Evolutionary conservation across 352 stramenopile species (phyloP).

Genomic region (Pythium dissotocum): DNA sequence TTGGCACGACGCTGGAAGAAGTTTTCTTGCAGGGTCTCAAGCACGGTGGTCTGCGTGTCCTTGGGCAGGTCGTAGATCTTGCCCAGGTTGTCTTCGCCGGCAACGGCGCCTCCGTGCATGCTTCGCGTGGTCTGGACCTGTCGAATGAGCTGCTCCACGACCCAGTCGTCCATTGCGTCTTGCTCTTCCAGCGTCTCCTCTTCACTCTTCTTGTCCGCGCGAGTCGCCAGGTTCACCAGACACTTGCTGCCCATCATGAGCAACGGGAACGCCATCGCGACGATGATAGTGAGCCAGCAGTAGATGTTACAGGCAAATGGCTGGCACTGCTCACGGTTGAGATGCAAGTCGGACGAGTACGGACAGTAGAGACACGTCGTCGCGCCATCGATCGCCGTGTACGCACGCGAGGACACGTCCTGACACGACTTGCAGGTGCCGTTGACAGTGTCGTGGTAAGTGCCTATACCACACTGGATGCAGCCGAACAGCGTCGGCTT

Average conservation of each 20-base stretch:
- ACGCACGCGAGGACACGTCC: conserved; percentile 49
- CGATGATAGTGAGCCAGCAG: conserved; percentile 65
- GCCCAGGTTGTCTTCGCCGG: background rate
- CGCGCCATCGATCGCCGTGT: conserved; percentile 52
- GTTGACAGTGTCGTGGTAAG: conserved; percentile 53
- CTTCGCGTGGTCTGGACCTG: conserved; percentile 39
- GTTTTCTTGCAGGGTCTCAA: conserved; percentile 61
- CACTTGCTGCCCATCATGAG: conserved; percentile 60
- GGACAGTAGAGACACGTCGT: conserved; percentile 59
- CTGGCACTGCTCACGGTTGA: conserved; percentile 38
- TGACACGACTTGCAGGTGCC: conserved; percentile 43
- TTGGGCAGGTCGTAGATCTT: conserved; percentile 61
- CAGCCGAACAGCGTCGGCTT: conserved; percentile 45
- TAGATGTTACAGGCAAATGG: conserved; percentile 53
- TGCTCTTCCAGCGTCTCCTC: conserved; percentile 43
- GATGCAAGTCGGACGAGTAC: conserved; percentile 55
- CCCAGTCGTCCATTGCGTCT: conserved; percentile 69
- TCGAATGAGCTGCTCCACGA: conserved; percentile 64
- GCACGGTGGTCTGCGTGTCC: conserved; percentile 57
- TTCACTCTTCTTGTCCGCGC: conserved; percentile 37
- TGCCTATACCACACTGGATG: conserved; percentile 61
- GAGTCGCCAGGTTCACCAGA: conserved; percentile 43
- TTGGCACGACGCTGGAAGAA: conserved; percentile 42
- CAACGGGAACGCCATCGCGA: conserved; percentile 48
- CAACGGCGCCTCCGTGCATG: background rate